Percentiles rank a stretch among this genome's conserved stretches.
Evolutionary conservation across 768 basidiomycete genomes (phyloP).

Genomic region (Kwoniella mangroviensis): DNA sequence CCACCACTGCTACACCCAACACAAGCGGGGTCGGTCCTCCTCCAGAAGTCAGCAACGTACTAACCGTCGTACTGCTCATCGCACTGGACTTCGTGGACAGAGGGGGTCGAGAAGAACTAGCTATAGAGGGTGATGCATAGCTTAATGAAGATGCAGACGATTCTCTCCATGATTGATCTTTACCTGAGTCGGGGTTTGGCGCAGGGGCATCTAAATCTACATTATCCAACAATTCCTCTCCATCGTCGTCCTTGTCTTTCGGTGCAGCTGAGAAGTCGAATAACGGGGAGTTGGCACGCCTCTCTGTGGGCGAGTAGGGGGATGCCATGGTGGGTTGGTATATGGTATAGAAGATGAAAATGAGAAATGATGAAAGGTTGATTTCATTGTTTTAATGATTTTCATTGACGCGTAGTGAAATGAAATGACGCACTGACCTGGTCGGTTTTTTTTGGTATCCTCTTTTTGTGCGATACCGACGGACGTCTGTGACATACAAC

Average conservation of each 20-base stretch:
- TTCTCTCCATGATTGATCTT: constrained; percentile 14
- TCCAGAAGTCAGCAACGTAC: constrained; percentile 3
- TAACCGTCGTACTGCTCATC: constrained; percentile 6
- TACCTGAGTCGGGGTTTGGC: constrained; percentile 9
- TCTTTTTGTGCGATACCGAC: too few relatives aligned
- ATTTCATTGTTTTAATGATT: background rate
- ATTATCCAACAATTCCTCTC: constrained; percentile 11
- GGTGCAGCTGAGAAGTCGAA: constrained; percentile 19
- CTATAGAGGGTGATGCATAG: constrained; percentile 14
- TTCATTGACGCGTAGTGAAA: background rate
- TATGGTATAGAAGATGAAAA: background rate
- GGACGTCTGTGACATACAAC: background rate
- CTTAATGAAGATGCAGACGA: constrained; percentile 13
- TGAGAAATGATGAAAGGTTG: background rate
- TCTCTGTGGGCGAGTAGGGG: constrained; percentile 4
- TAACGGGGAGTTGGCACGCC: constrained; percentile 4
- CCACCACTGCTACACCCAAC: constrained; percentile 86
- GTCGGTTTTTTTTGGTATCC: too few relatives aligned
- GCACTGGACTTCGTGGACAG: constrained; percentile 10
- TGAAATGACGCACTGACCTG: constrained; percentile 10
- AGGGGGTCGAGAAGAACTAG: constrained; percentile 18
- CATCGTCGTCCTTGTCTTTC: constrained; percentile 5
- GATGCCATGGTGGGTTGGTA: background rate
- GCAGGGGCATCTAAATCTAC: constrained; percentile 22
- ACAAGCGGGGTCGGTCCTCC: constrained; percentile 55